Base-by-base conservation (phyloP, 768 basidiomycete species). In the Clitopilus passeckerianus region DNA sequence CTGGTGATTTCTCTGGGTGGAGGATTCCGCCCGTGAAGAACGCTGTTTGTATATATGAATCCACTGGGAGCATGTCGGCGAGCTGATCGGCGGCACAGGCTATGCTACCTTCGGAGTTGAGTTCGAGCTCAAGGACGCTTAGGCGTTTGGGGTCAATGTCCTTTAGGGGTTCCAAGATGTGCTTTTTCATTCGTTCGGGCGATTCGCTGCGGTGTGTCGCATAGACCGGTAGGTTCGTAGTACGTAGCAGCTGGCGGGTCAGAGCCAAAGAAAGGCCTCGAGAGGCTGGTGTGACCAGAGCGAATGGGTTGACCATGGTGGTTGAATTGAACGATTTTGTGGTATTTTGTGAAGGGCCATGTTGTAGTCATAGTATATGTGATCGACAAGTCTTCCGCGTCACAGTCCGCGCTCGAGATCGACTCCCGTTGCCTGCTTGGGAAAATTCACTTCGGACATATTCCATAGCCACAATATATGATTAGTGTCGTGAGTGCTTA, bases 1-100 rank as follows among this genome's bases (percentile, higher is more conserved):
- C 70, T 1, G 81, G 81, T 30, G 74, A 76, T 60, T 79, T 83
- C 66, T 86, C 84, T n/a, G 83, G 79, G 60, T 80, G 71, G 30
- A 86, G 73, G 27, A 85, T 65, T 1, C 84, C 84, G 37, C 82
- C 83, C 1, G 80, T 79, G 62, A 84, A 75, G 68, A 84, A 84
- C 9, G 78, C 83, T 23, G 80, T 80, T 57, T 82, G 79, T 52
- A 86, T 70, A 66, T 77, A 82, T 3, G 82, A 66, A 41, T 72
- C 67, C 7, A 64, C 64, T 44, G 69, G 61, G 44, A 85, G 70
- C 9, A 65, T 66, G 22, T 69, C 59, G 14, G 72, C 64, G 53
- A 85, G 78, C 5, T 66, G 59, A 12, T 76, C 65, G 8, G 84
- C 78, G 5, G 84, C 83, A 9, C 72, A 64, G 14, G 73, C 72